Percentiles rank a stretch among this genome's conserved stretches.
These are phyloP conservation scores for Hamigera avellanea DNA, from an alignment of 495 filamentous ascomycete genomes.

Conservation along the genomic window DNA sequence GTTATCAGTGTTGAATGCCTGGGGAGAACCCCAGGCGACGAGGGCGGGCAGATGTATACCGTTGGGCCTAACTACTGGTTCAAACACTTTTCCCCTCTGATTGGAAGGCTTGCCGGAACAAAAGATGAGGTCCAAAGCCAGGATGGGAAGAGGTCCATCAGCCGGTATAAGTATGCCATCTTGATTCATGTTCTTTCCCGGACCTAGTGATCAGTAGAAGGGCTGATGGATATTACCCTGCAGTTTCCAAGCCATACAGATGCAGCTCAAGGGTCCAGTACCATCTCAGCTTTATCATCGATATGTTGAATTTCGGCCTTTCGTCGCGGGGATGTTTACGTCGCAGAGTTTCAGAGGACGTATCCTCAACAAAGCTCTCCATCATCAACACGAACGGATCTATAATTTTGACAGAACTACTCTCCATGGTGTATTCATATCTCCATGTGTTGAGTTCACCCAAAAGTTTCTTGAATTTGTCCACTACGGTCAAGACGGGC, in stretches of 20 bases:
- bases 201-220: too few relatives aligned
- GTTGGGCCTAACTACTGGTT: slow-evolving; percentile 65
- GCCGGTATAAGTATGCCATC: slow-evolving; percentile 56
- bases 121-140: slow-evolving; percentile 47
- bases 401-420: slow-evolving; percentile 78
- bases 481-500: slow-evolving; percentile 71
- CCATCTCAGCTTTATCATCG: slow-evolving; percentile 72
- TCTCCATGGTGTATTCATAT: slow-evolving; percentile 49
- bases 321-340: slow-evolving; percentile 82
- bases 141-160: slow-evolving; percentile 39
- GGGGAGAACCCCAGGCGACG: slow-evolving; percentile 56
- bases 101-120: slow-evolving; percentile 68
- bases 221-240: slow-evolving; percentile 2
- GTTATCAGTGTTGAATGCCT: slow-evolving; percentile 61
- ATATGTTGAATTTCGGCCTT: slow-evolving; percentile 85
- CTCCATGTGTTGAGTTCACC: slow-evolving; percentile 49
- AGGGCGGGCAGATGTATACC: slow-evolving; percentile 72
- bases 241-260: slow-evolving; percentile 87
- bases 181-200: neutral
- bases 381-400: slow-evolving; percentile 77
- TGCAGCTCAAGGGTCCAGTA: slow-evolving; percentile 77
- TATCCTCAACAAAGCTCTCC: slow-evolving; percentile 71
- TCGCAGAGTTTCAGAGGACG: slow-evolving; percentile 61
- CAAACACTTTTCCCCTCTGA: slow-evolving; percentile 79
- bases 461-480: slow-evolving; percentile 75